Evolutionary conservation across 768 basidiomycete genomes (phyloP).

Genomic region (Macrolepiota albuminosa): DNA sequence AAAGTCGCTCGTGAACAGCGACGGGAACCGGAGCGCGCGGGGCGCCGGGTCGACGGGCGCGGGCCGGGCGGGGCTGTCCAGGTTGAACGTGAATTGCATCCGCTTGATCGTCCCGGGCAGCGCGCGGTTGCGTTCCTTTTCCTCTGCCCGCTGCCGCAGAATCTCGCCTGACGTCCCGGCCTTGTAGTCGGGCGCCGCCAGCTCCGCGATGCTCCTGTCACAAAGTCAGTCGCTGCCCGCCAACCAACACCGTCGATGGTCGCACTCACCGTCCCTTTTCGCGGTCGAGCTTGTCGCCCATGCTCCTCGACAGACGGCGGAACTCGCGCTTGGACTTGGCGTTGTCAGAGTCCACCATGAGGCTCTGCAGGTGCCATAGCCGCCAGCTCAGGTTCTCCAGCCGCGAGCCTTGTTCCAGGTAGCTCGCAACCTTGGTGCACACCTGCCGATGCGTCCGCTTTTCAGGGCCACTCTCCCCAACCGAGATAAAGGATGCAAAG

Average conservation of each 20-base stretch:
- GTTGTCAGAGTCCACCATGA: slow-evolving; percentile 89
- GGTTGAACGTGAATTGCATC: slow-evolving; percentile 88
- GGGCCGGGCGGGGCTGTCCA: slow-evolving; percentile 57
- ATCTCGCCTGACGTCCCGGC: slow-evolving; percentile 77
- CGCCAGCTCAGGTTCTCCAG: slow-evolving; percentile 93
- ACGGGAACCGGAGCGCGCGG: slow-evolving; percentile 60
- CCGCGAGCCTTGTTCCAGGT: slow-evolving; percentile 85
- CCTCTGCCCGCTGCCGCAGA: slow-evolving; percentile 73
- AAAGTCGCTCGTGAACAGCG: slow-evolving; percentile 70
- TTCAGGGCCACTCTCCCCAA: background rate
- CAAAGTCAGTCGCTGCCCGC: too few species aligned
- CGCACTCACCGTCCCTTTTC: slow-evolving; percentile 72
- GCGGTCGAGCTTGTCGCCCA: slow-evolving; percentile 91
- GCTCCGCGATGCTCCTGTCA: slow-evolving; percentile 75
- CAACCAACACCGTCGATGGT: too few species aligned
- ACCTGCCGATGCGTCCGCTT: slow-evolving; percentile 34
- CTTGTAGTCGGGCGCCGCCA: slow-evolving; percentile 79
- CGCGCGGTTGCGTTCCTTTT: slow-evolving; percentile 74
- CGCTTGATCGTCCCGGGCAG: slow-evolving; percentile 74
- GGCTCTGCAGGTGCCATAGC: slow-evolving; percentile 87
- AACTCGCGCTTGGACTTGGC: slow-evolving; percentile 87
- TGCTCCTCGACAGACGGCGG: slow-evolving; percentile 81
- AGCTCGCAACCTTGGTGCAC: slow-evolving; percentile 87
- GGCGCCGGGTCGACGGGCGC: slow-evolving; percentile 34
- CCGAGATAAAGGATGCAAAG: background rate